Evolutionary conservation across 306 rosid species (phyloP).

Genomic region (Pyrus betulifolia): DNA sequence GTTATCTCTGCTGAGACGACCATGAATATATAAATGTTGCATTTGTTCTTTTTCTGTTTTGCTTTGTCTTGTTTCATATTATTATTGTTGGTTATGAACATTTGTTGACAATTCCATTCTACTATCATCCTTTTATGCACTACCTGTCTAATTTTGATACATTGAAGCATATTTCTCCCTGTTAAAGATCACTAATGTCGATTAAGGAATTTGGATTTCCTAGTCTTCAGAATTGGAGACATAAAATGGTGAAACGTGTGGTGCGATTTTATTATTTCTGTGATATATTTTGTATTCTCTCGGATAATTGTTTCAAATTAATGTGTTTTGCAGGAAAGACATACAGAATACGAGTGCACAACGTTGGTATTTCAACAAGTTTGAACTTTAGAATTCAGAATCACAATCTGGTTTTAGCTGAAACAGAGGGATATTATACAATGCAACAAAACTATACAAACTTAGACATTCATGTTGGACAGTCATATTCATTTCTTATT

Average conservation of each 20-base stretch:
- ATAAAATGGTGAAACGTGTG: background rate
- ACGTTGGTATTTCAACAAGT: conserved; percentile 78
- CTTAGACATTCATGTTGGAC: conserved; percentile 86
- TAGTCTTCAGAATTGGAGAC: background rate
- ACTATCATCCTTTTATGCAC: background rate
- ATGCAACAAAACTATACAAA: conserved; percentile 50
- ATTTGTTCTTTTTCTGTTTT: background rate
- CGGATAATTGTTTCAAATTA: background rate
- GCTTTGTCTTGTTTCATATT: background rate
- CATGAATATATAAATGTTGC: too few species aligned
- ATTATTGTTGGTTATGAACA: background rate
- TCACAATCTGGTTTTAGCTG: conserved; percentile 64
- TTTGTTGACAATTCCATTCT: background rate
- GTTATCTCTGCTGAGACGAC: background rate
- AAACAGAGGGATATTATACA: conserved; percentile 74
- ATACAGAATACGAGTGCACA: conserved; percentile 72
- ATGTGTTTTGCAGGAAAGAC: conserved; percentile 67
- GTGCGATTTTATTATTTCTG: background rate
- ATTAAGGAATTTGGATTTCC: background rate
- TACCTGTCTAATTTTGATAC: background rate
- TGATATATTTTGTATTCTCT: background rate
- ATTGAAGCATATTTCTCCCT: background rate
- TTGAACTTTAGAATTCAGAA: conserved; percentile 83
- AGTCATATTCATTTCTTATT: conserved; percentile 73
- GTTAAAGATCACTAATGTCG: background rate